Conservation (phyloP, 208 protist species). For the Trypanosoma melophagium region DNA sequence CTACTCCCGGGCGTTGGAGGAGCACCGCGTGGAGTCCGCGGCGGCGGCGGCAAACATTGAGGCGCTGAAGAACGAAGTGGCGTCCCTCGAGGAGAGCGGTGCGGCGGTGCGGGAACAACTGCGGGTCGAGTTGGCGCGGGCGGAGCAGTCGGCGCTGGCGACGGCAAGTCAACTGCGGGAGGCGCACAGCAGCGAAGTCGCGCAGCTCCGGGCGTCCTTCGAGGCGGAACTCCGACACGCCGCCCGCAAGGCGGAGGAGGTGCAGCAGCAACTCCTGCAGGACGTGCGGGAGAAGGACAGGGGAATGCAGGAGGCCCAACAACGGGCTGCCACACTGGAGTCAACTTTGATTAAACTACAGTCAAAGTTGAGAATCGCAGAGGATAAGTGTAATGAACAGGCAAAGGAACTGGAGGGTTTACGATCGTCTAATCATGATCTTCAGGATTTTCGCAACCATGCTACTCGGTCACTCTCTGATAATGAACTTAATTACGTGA, state of each 20-base stretch:
- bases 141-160: constrained; percentile 29
- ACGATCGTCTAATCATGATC: constrained; percentile 54
- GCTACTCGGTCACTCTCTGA: constrained; percentile 62
- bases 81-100: constrained; percentile 20
- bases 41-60: constrained; percentile 24
- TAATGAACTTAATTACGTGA: constrained; percentile 78
- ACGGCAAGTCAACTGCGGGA: constrained; percentile 25
- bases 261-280: constrained; percentile 33
- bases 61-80: constrained; percentile 34
- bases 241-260: constrained; percentile 25
- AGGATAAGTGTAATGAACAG: constrained; percentile 44
- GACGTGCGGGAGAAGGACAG: constrained; percentile 34
- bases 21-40: constrained; percentile 27
- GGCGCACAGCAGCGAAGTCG: constrained; percentile 30
- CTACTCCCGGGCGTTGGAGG: constrained; percentile 20
- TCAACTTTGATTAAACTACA: constrained; percentile 31
- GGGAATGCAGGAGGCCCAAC: constrained; percentile 24
- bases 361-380: constrained; percentile 38
- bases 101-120: constrained; percentile 28
- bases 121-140: constrained; percentile 16
- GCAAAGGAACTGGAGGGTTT: constrained; percentile 50
- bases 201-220: constrained; percentile 22
- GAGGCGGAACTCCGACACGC: constrained; percentile 17
- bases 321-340: constrained; percentile 31
- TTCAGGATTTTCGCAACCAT: constrained; percentile 61